Evolutionary conservation across 2,329 filamentous ascomycete genomes (phyloP).

Genomic region (Alternaria sp.): DNA sequence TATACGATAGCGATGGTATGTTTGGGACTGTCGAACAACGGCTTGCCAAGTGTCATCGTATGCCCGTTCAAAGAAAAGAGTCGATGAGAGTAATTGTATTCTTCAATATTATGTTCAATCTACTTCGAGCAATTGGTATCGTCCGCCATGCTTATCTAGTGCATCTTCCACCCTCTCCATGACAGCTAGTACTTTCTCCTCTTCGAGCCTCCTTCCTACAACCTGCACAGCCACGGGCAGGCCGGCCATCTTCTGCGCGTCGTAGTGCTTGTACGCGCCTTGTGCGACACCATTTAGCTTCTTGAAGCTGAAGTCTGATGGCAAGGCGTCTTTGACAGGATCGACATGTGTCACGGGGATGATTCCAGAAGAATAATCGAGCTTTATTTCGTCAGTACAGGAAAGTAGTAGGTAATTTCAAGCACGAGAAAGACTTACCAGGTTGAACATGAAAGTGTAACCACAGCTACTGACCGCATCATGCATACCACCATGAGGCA

Average conservation of each 20-base stretch:
- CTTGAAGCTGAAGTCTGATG: conserved; percentile 66
- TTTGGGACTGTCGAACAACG: neutral
- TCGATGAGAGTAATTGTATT: neutral
- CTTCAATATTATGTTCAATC: conserved; percentile 33
- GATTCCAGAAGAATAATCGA: conserved; percentile 87
- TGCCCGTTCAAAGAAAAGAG: neutral
- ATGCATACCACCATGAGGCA: conserved; percentile 87
- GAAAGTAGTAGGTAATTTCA: neutral
- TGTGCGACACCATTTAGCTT: conserved; percentile 80
- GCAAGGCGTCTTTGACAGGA: conserved; percentile 70
- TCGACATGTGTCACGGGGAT: conserved; percentile 89
- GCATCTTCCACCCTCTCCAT: conserved; percentile 84
- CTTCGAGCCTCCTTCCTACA: conserved; percentile 79
- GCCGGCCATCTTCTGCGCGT: conserved; percentile 83
- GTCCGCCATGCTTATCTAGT: conserved; percentile 64
- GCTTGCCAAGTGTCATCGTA: neutral
- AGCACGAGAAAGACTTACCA: conserved; percentile 64
- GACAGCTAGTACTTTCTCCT: conserved; percentile 84
- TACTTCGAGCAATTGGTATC: conserved; percentile 61
- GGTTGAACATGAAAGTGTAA: conserved; percentile 92
- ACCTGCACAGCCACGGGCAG: conserved; percentile 88
- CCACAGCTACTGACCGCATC: conserved; percentile 87
- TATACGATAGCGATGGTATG: neutral
- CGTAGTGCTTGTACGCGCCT: conserved; percentile 87
- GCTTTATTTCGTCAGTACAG: conserved; percentile 54